Percentiles rank a stretch among this genome's conserved stretches.
phyloP scores from a whole-genome alignment of 768 basidiomycete species.

The Roridomyces roridus region DNA sequence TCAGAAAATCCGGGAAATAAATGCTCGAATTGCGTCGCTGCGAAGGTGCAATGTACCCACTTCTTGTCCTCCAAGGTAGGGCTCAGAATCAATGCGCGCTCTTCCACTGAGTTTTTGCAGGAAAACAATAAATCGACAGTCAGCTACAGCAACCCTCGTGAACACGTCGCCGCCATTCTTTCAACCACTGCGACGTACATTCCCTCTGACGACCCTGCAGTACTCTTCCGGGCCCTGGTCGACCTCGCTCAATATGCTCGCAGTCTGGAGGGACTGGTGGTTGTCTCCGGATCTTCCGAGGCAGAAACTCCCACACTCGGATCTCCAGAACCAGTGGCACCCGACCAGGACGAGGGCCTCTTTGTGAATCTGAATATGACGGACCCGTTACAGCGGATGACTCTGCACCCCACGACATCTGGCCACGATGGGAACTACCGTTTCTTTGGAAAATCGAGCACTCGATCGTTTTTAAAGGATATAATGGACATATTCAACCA shows the following conservation, averaged over 20 bases:
- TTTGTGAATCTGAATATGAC: conserved; percentile 3
- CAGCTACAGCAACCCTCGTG: conserved; percentile 10
- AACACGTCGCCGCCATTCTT: conserved; percentile 16
- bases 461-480: conserved; percentile 8
- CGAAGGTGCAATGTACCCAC: conserved; percentile 59
- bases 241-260: conserved; percentile 21
- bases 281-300: neutral
- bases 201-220: conserved; percentile 12
- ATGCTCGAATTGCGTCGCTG: conserved; percentile 63
- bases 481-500: conserved; percentile 3
- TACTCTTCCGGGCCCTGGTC: conserved; percentile 3
- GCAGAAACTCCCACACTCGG: neutral
- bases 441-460: conserved; percentile 12
- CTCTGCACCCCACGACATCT: neutral
- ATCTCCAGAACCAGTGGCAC: neutral
- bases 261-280: conserved; percentile 16
- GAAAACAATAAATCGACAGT: conserved; percentile 3
- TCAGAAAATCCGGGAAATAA: conserved; percentile 57
- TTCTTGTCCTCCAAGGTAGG: conserved; percentile 56
- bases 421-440: neutral
- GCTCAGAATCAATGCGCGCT: conserved; percentile 2
- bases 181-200: conserved; percentile 11
- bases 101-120: conserved; percentile 3
- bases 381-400: conserved; percentile 2
- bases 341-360: neutral